These are phyloP conservation scores for Testicularia cyperi DNA, from an alignment of 1,284 basidiomycete genomes.

Conservation along the genomic window DNA sequence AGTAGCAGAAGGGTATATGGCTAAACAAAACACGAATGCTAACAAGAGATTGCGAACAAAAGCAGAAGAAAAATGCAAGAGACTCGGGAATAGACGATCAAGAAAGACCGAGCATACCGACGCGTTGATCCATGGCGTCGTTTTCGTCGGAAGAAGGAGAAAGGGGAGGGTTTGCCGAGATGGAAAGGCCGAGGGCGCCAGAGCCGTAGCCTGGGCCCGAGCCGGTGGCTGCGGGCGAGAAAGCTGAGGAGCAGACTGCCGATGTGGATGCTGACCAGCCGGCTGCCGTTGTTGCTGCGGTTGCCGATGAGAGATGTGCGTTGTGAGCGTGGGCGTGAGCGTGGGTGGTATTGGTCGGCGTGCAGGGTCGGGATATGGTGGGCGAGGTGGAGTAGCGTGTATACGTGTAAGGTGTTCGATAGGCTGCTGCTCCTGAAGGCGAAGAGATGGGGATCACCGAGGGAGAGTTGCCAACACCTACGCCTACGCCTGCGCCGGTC, in stretches of 20 bases:
- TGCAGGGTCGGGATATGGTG: conserved; percentile 27
- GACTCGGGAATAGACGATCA: too few species aligned
- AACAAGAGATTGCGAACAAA: too few species aligned
- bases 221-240: conserved; percentile 21
- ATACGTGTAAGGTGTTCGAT: conserved; percentile 6
- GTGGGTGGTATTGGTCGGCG: conserved; percentile 8
- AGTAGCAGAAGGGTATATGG: too few species aligned
- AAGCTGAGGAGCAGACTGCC: conserved; percentile 7
- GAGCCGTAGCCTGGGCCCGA: conserved; percentile 42
- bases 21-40: too few species aligned
- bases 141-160: conserved; percentile 14
- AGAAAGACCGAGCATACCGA: conserved; percentile 31
- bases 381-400: conserved; percentile 26
- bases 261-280: too few species aligned
- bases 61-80: too few species aligned
- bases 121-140: conserved; percentile 33
- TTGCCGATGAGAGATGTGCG: too few species aligned
- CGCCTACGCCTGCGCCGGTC: neutral
- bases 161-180: conserved; percentile 26
- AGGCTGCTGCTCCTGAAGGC: conserved; percentile 6
- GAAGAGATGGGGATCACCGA: conserved; percentile 22
- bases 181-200: conserved; percentile 32
- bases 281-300: neutral
- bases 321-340: neutral
- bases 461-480: conserved; percentile 11